Percentiles rank a stretch among this genome's conserved stretches.
phyloP scores from a whole-genome alignment of 2,329 filamentous ascomycete genomes.

The Nothophoma quercina region DNA sequence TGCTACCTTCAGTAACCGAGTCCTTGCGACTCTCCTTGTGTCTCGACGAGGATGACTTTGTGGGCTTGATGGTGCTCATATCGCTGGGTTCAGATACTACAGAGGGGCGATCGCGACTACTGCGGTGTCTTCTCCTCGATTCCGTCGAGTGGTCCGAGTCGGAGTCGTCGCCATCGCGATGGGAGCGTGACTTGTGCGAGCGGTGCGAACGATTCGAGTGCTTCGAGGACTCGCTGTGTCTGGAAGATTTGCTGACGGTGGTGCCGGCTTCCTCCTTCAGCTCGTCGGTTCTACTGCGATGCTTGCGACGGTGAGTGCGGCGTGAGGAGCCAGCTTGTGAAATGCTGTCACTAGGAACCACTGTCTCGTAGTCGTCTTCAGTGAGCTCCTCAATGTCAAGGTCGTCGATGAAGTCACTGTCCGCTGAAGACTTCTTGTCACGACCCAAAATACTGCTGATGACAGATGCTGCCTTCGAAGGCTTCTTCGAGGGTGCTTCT shows the following conservation, averaged over 20 bases:
- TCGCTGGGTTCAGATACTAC: slow-evolving; percentile 46
- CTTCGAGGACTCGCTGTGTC: slow-evolving; percentile 32
- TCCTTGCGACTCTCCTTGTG: slow-evolving; percentile 38
- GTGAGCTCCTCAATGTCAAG: slow-evolving; percentile 44
- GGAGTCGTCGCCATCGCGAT: slow-evolving; percentile 8
- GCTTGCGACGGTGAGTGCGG: slow-evolving; percentile 40
- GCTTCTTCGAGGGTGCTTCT: slow-evolving; percentile 28
- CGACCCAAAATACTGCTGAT: slow-evolving; percentile 49
- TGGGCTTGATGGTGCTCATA: slow-evolving; percentile 43
- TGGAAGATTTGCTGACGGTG: slow-evolving; percentile 40
- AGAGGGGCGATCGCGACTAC: slow-evolving; percentile 28
- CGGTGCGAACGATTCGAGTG: slow-evolving; percentile 32
- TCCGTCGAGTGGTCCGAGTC: slow-evolving; percentile 30
- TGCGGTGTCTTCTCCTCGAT: slow-evolving; percentile 27
- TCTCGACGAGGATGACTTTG: slow-evolving; percentile 23
- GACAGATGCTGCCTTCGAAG: slow-evolving; percentile 42
- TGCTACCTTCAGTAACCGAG: slow-evolving; percentile 35
- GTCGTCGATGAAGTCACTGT: slow-evolving; percentile 47
- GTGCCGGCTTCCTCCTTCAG: slow-evolving; percentile 24
- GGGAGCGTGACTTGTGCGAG: slow-evolving; percentile 35
- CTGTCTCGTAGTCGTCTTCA: slow-evolving; percentile 53
- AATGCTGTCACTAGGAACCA: slow-evolving; percentile 58
- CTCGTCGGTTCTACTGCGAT: slow-evolving; percentile 26
- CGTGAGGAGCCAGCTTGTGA: slow-evolving; percentile 48
- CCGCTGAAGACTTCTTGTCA: slow-evolving; percentile 37